phyloP scores from a whole-genome alignment of 2,329 filamentous ascomycete species.

The Pleoardoris graminearum region DNA sequence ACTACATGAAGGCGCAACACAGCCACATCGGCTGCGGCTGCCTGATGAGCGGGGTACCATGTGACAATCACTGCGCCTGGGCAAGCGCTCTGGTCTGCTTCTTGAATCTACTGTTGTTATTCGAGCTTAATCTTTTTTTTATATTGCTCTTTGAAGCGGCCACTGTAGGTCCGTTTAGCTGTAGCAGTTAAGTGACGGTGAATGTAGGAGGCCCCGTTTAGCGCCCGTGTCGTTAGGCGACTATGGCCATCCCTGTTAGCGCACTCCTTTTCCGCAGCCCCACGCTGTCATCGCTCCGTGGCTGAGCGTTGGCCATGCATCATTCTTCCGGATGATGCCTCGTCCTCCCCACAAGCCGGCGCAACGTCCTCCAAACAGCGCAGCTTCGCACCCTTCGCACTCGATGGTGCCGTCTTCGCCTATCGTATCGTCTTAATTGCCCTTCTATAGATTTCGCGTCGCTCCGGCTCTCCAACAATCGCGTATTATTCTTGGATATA shows the following conservation, averaged over 20 bases:
- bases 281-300: neutral
- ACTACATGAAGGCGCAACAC: too few relatives aligned
- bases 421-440: neutral
- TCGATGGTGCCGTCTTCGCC: neutral
- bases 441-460: neutral
- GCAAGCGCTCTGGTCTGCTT: too few relatives aligned
- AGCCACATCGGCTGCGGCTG: too few relatives aligned
- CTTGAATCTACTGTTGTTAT: too few relatives aligned
- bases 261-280: slow-evolving; percentile 5
- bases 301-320: neutral
- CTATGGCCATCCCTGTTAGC: neutral
- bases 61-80: too few relatives aligned
- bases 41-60: too few relatives aligned
- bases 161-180: too few relatives aligned
- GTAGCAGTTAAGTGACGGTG: too few relatives aligned
- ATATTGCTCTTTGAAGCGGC: too few relatives aligned
- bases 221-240: too few relatives aligned
- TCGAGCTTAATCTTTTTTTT: too few relatives aligned
- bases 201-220: too few relatives aligned
- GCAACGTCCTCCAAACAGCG: neutral
- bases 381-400: neutral
- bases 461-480: neutral
- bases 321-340: neutral
- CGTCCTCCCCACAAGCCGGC: neutral
- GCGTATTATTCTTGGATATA: neutral